Base-by-base conservation (phyloP, 2,329 filamentous ascomycete genomes). In the Penicillium janthinellum region DNA sequence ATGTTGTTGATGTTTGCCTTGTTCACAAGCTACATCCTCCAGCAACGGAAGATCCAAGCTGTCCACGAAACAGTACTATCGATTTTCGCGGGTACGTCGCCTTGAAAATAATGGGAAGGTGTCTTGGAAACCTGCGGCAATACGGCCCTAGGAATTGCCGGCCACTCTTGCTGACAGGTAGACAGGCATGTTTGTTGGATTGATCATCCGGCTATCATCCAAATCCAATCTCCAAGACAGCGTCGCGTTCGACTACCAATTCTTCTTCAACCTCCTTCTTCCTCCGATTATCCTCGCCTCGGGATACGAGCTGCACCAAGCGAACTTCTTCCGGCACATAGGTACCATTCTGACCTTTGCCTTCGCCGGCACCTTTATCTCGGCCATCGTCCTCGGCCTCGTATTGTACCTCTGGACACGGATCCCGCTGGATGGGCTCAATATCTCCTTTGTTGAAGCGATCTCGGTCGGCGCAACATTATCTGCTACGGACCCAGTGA, bases 221-320 rank as follows among this genome's bases (percentile, higher is more conserved):
- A 89, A 90, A 66, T 89, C 91, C 63, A 91, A 90, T 64, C 92
- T 99, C 70, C 89, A 93, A 75, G 90, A 91, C 73, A 88, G 91
- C 65, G 92, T 99, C 72, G 96, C 90, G 77, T 99, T 99, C 82
- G 90, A 98, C 81, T 97, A 97, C 76, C 93, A 98, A 74, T 96
- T 98, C 82, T 99, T 99, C 83, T 99, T 99, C 84, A 99, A 99
- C 77, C 86, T 99, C 48, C 86, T 99, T 12, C 90, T 99, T n/a
- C 95, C 95, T 39, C 95, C 95, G 58, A 99, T 99, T 74, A 99
- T 99, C 74, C 84, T 99, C 31, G 94, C 93, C 15, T 97, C 94
- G 15, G 95, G 95, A 56, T 99, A 98, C 79, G 95, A 99, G 78
- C 79, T 99, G 62, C 95, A 99, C 76, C 95, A 99, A 80, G 93